Conservation (phyloP, 2,329 filamentous ascomycete species). For the Podosphaera leucotricha region DNA sequence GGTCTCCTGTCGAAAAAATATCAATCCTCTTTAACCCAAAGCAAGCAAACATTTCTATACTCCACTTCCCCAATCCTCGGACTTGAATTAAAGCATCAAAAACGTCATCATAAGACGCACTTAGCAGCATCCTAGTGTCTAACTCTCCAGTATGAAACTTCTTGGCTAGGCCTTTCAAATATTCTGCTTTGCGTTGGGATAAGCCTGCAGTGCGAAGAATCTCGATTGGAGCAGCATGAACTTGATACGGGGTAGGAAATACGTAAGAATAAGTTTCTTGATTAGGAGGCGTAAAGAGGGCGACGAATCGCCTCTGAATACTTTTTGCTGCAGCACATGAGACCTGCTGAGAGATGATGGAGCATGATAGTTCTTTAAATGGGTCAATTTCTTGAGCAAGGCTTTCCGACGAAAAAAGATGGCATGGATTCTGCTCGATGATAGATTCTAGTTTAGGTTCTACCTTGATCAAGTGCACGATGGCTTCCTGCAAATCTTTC, state of each 20-base stretch:
- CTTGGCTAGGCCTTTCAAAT: constrained; percentile 62
- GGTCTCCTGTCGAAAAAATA: constrained; percentile 75
- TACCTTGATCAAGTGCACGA: constrained; percentile 46
- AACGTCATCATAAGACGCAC: constrained; percentile 66
- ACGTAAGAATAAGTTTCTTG: constrained; percentile 11
- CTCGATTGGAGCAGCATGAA: constrained; percentile 37
- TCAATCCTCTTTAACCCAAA: constrained; percentile 90
- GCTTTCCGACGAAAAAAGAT: constrained; percentile 57
- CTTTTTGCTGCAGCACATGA: constrained; percentile 75
- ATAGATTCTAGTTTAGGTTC: constrained; percentile 50
- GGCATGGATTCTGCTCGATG: constrained; percentile 53
- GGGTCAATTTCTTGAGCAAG: constrained; percentile 73
- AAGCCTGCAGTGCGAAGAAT: constrained; percentile 64
- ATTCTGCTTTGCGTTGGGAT: constrained; percentile 88
- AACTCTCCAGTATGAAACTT: constrained; percentile 60
- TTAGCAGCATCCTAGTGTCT: constrained; percentile 49
- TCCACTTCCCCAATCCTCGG: constrained; percentile 71
- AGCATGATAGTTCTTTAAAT: constrained; percentile 58
- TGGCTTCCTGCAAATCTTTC: constrained; percentile 30
- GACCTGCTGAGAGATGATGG: constrained; percentile 91
- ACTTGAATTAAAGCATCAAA: constrained; percentile 65
- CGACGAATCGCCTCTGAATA: constrained; percentile 69
- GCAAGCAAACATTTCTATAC: constrained; percentile 92
- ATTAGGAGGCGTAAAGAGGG: constrained; percentile 33
- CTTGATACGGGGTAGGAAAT: constrained; percentile 59